phyloP scores from a whole-genome alignment of 2,329 filamentous ascomycete genomes.

The Ophiostoma sp. region DNA sequence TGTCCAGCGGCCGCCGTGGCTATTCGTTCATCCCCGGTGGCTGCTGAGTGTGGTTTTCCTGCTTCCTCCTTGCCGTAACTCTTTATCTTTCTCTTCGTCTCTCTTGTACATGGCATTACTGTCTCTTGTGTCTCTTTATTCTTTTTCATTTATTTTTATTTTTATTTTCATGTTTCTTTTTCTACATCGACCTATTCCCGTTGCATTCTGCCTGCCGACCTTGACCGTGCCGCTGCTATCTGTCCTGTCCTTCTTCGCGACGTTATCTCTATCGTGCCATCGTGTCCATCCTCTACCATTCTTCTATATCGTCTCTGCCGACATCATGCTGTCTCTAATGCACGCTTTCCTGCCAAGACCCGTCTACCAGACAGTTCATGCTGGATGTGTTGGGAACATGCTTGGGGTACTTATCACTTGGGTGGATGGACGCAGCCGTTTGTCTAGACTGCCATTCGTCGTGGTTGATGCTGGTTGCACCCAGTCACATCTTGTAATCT shows the following conservation, averaged over 20 bases:
- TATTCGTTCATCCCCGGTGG: not conserved
- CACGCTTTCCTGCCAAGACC: conserved; percentile 2
- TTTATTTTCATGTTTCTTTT: not conserved
- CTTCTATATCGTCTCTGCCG: conserved; percentile 4
- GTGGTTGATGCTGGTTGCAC: not conserved
- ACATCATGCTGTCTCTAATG: conserved; percentile 4
- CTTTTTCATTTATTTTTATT: not conserved
- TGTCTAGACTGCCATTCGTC: not conserved
- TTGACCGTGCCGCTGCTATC: not conserved
- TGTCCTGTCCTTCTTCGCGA: not conserved
- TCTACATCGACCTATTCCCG: not conserved
- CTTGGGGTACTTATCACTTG: not conserved
- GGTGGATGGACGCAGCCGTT: not conserved
- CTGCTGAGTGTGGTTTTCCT: not conserved
- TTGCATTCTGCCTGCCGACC: not conserved
- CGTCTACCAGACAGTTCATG: not conserved
- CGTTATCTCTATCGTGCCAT: conserved; percentile 2
- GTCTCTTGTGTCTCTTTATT: not conserved
- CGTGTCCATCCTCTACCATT: not conserved
- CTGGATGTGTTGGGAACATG: not conserved
- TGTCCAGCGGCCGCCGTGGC: not conserved
- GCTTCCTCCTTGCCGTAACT: not conserved
- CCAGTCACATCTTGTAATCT: not conserved
- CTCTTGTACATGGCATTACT: not conserved
- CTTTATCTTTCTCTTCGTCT: no score